Base-by-base conservation (phyloP, 306 rosid species). In the Datisca glomerata region DNA sequence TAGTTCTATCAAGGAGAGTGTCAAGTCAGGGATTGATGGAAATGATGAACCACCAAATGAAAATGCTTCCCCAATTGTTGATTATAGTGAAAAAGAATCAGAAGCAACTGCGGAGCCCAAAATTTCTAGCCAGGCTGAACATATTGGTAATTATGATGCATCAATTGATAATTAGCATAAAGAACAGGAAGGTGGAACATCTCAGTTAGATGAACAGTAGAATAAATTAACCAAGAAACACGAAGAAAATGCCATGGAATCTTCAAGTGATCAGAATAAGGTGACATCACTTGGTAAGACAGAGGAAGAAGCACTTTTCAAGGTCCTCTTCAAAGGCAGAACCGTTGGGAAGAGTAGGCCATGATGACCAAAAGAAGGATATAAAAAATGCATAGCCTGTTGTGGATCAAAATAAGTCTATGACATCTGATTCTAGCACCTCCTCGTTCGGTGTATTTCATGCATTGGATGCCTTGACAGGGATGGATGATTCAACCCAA, bases 401-500 rank as follows among this genome's bases (percentile, higher is more conserved):
- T 57, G 39, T 61, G 17, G 75, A 57, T 18, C 84, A 61, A 57
- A 18, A 68, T 12, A 64, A 68, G 45, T 49, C n/a, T n/a, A n/a
- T 18, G 29, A 24, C 33, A 49, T 60, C 66, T 53, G 84, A 49
- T 49, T 50, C 85, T 35, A 55, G 45, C 36, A 45, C 75, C 37
- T 34, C 74, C 16, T 20, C 62, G 59, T 72, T 89, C 49, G 68
- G 43, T 37, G 86, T 84, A 67, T 77, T 93, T 60, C 78, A 84
- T 72, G 98, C 98, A 46, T 63, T 84, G 18, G 77, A 66, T 70
- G 62, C 93, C 55, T 61, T 89, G 25, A 61, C 78, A 17, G 93
- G 86, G 74, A 68, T 84, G 47, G 98, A 89, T 61, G 98, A 89
- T 75, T 80, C 93, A 36, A 84, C 98, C 49, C 95, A 89, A 85